Conservation (phyloP, 208 protist genomes). For the Willaertia magna region DNA sequence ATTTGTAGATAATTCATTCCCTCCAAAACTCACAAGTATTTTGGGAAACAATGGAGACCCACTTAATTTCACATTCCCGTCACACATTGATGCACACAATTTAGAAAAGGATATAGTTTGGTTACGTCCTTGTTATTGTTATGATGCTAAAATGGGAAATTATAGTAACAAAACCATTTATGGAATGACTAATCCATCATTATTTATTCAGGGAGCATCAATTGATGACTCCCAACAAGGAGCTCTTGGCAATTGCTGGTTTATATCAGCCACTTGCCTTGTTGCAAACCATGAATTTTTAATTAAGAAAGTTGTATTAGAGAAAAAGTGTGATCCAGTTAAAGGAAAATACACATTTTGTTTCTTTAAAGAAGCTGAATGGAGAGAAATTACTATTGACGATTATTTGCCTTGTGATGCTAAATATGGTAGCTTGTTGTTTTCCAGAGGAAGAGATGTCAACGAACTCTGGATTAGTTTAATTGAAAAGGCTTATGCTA, state of each 20-base stretch:
- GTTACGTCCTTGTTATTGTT: not conserved
- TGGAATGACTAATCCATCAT: not conserved
- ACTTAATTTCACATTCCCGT: not conserved
- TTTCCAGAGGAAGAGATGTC: slow-evolving; percentile 17
- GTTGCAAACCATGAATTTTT: not conserved
- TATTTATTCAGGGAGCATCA: not conserved
- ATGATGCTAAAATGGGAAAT: no score
- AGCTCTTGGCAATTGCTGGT: slow-evolving; percentile 1
- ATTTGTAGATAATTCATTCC: not conserved
- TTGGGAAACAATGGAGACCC: not conserved
- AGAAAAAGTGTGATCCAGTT: slow-evolving; percentile 18
- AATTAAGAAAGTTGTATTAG: not conserved
- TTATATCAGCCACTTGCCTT: not conserved
- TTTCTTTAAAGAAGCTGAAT: slow-evolving; percentile 59
- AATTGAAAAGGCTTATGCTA: slow-evolving; percentile 76
- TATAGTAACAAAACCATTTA: no score
- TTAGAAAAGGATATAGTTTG: not conserved
- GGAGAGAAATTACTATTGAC: slow-evolving; percentile 61
- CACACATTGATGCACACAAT: not conserved
- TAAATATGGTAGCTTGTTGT: slow-evolving; percentile 39
- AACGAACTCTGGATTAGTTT: slow-evolving; percentile 56
- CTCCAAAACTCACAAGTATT: not conserved
- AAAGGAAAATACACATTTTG: slow-evolving; percentile 63
- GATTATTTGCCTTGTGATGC: slow-evolving; percentile 59
- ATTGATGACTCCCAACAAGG: not conserved